Evolutionary conservation across 1,284 basidiomycete genomes (phyloP).

Genomic region (Fomes fomentarius): DNA sequence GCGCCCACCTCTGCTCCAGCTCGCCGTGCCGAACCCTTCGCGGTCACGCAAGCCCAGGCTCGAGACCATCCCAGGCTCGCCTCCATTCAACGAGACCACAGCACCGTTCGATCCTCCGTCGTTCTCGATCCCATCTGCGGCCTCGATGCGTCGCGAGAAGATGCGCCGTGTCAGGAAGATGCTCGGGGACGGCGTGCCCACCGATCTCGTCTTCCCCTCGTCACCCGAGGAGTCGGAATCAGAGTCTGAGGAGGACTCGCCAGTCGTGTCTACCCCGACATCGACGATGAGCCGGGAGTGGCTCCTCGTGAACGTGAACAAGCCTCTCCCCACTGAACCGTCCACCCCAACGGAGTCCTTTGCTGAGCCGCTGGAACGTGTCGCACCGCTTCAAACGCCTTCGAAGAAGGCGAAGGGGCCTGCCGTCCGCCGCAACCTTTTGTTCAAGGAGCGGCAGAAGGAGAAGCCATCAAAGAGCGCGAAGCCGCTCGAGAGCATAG

Average conservation of each 20-base stretch:
- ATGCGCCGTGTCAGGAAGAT: slow-evolving; percentile 60
- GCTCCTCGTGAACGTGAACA: slow-evolving; percentile 17
- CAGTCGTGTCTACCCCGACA: slow-evolving; percentile 17
- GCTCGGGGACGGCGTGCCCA: slow-evolving; percentile 62
- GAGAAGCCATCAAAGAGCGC: slow-evolving; percentile 17
- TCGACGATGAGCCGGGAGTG: slow-evolving; percentile 20
- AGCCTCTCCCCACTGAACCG: slow-evolving; percentile 12
- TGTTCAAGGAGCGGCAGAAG: slow-evolving; percentile 19
- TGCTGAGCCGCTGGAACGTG: not conserved
- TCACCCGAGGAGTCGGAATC: slow-evolving; percentile 18
- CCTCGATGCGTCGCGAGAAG: slow-evolving; percentile 50
- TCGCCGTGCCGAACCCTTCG: slow-evolving; percentile 15
- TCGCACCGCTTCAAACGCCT: not conserved
- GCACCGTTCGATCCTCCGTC: slow-evolving; percentile 33
- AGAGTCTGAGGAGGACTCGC: slow-evolving; percentile 27
- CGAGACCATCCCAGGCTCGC: slow-evolving; percentile 29
- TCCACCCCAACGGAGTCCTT: not conserved
- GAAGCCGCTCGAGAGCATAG: slow-evolving; percentile 20
- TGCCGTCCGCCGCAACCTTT: slow-evolving; percentile 3
- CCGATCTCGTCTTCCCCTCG: slow-evolving; percentile 56
- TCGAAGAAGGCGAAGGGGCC: not conserved
- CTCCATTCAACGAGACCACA: slow-evolving; percentile 22
- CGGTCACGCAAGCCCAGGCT: slow-evolving; percentile 19
- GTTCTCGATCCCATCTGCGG: slow-evolving; percentile 44
- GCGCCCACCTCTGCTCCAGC: slow-evolving; percentile 28